Conservation (phyloP, 225 moss, liverwort and hornwort species). For the Rhytidiadelphus loreus region DNA sequence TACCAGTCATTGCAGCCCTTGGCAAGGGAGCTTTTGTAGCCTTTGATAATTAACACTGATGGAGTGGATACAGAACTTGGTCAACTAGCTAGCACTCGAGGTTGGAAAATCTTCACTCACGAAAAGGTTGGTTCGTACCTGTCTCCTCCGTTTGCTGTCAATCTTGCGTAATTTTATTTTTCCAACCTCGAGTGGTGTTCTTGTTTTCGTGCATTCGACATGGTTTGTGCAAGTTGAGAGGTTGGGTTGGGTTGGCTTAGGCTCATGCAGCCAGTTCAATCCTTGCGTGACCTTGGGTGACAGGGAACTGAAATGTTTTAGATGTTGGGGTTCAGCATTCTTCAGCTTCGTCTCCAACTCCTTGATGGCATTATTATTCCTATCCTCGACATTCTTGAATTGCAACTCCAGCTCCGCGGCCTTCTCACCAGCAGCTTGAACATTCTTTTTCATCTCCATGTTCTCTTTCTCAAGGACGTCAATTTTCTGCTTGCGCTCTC, state of each 20-base stretch:
- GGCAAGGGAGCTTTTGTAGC: background rate
- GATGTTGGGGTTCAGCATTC: background rate
- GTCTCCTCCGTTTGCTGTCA: background rate
- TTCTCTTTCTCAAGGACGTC: slow-evolving; percentile 18
- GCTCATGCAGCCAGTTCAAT: background rate
- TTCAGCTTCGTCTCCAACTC: slow-evolving; percentile 14
- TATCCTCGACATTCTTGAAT: slow-evolving; percentile 20
- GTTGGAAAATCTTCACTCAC: background rate
- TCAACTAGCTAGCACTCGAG: background rate
- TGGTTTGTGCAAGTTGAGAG: background rate
- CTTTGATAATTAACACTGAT: too few relatives aligned
- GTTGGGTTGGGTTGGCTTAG: background rate
- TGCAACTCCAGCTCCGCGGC: slow-evolving; percentile 28
- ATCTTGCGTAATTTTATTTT: background rate
- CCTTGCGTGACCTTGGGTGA: background rate
- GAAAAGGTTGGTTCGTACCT: background rate
- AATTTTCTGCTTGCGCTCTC: slow-evolving; percentile 17
- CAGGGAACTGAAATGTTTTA: background rate
- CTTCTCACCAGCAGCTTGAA: slow-evolving; percentile 31
- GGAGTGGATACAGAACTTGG: background rate
- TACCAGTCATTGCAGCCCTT: background rate
- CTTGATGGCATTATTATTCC: background rate
- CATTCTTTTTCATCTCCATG: background rate
- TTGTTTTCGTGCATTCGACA: background rate
- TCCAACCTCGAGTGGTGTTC: background rate